phyloP scores from a whole-genome alignment of 2,329 filamentous ascomycete species.

The Basipetospora chlamydospora region DNA sequence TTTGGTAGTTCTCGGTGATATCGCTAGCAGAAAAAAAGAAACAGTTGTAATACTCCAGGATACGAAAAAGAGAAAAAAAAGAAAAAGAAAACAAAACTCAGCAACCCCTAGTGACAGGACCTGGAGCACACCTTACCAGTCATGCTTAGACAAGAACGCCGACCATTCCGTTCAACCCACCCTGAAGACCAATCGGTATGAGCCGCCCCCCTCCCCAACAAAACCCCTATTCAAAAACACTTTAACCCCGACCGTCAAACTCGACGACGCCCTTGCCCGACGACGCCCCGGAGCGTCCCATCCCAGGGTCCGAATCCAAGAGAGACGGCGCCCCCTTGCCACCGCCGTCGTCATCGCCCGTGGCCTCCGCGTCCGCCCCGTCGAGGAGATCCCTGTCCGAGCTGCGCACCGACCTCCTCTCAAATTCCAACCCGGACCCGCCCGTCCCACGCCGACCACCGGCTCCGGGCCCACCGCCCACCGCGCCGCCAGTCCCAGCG shows the following conservation, averaged over 20 bases:
- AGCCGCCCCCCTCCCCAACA: no score
- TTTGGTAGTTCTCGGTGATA: no score
- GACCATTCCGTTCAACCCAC: no score
- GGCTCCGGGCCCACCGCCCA: slow-evolving; percentile 23
- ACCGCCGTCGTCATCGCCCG: slow-evolving; percentile 16
- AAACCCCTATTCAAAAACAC: no score
- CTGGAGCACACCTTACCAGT: no score
- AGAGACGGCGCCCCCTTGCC: slow-evolving; percentile 13
- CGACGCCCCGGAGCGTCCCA: slow-evolving; percentile 11
- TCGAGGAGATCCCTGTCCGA: slow-evolving; percentile 58
- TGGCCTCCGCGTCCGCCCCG: slow-evolving; percentile 58
- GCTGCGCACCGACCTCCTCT: slow-evolving; percentile 49
- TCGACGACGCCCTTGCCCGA: slow-evolving; percentile 23
- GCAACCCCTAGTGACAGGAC: no score
- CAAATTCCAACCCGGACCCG: slow-evolving; percentile 29
- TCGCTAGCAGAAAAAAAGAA: no score
- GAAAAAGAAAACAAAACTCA: no score
- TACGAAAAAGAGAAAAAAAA: no score
- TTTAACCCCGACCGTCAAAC: slow-evolving; percentile 22
- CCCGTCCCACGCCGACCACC: neutral
- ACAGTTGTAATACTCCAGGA: no score
- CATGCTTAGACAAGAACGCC: no score
- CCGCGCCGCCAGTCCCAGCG: slow-evolving; percentile 22
- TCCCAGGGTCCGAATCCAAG: slow-evolving; percentile 16
- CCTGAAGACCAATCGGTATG: no score